phyloP scores from a whole-genome alignment of 768 basidiomycete species.

The Mycena galopus region DNA sequence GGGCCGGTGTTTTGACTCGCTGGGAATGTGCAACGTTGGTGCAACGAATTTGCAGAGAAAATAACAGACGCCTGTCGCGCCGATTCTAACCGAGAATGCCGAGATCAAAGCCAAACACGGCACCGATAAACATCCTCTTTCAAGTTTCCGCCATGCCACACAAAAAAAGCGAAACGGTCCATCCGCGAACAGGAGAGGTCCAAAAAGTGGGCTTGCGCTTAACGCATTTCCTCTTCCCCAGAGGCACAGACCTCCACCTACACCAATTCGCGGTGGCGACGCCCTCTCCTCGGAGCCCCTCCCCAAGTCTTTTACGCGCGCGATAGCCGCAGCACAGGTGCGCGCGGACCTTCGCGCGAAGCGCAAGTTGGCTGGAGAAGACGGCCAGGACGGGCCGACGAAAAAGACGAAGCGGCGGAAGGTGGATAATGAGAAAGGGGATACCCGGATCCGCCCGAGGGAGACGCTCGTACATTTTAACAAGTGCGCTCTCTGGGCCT shows the following conservation, averaged over 20 bases:
- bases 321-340: constrained; percentile 73
- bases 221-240: no score
- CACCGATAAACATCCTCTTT: not conserved
- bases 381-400: constrained; percentile 35
- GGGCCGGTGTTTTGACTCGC: no score
- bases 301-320: constrained; percentile 76
- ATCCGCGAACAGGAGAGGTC: constrained; percentile 57
- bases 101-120: not conserved
- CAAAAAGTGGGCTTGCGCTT: constrained; percentile 54
- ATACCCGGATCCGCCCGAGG: constrained; percentile 65
- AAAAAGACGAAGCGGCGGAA: constrained; percentile 35
- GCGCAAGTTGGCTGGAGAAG: constrained; percentile 30
- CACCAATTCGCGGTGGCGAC: constrained; percentile 50
- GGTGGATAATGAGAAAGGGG: no score
- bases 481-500: constrained; percentile 60
- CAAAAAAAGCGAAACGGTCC: constrained; percentile 70
- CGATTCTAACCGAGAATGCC: no score
- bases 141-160: constrained; percentile 68
- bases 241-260: constrained; percentile 65
- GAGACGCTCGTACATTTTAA: constrained; percentile 86
- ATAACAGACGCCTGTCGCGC: no score
- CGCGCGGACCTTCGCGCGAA: constrained; percentile 65
- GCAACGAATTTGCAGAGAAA: no score
- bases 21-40: no score
- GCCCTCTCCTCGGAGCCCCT: constrained; percentile 66